phyloP scores from a whole-genome alignment of 2,329 filamentous ascomycete genomes.

The Penicillium vulpinum region DNA sequence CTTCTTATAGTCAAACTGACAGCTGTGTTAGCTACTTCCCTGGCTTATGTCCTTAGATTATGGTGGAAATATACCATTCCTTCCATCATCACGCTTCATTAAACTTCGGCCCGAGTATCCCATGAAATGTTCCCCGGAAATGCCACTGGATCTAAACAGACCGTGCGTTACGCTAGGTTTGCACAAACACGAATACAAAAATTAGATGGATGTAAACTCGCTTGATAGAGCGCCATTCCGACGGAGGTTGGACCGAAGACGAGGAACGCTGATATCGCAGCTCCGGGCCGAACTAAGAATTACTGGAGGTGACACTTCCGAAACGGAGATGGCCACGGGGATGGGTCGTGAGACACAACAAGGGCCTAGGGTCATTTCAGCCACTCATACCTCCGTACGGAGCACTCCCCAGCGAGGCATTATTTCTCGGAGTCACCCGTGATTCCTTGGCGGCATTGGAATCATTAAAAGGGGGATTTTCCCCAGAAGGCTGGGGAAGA shows the following conservation, averaged over 20 bases:
- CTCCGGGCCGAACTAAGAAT: conserved; percentile 2
- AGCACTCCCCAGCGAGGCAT: background rate
- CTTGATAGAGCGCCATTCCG: background rate
- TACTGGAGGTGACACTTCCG: background rate
- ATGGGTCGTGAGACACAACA: background rate
- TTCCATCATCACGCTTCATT: background rate
- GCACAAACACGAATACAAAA: background rate
- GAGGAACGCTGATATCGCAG: background rate
- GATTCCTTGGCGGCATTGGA: background rate
- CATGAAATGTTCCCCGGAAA: background rate
- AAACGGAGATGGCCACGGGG: background rate
- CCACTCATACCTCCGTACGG: background rate
- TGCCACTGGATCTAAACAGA: background rate
- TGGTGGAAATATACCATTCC: background rate
- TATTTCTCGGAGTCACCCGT: background rate
- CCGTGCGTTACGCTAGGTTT: conserved; percentile 1
- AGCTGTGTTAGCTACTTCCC: background rate
- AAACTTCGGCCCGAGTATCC: background rate
- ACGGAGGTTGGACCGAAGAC: conserved; percentile 1
- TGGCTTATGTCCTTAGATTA: background rate
- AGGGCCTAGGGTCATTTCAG: background rate
- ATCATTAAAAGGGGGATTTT: background rate
- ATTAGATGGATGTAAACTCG: background rate
- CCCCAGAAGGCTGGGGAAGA: background rate
- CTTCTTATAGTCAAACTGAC: conserved; percentile 4